Percentiles rank a stretch among this genome's conserved stretches.
These are phyloP conservation scores for Fusarium tjaetaba DNA, from an alignment of 2,329 filamentous ascomycete genomes.

Conservation along the genomic window DNA sequence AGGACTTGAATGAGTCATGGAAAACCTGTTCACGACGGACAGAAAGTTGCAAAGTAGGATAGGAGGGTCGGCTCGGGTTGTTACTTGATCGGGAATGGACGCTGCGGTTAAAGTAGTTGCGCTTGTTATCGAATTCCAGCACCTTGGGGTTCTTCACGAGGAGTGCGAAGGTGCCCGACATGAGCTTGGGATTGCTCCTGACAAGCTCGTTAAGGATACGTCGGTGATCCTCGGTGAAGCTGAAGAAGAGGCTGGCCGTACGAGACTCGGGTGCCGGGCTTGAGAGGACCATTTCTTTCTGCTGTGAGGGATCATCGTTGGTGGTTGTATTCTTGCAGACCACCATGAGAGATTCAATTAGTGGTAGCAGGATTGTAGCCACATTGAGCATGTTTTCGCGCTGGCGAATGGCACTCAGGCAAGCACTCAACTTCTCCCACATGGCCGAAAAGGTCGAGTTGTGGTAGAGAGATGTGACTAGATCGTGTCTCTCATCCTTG, in stretches of 20 bases:
- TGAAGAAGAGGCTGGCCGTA: slow-evolving; percentile 94
- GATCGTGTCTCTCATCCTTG: slow-evolving; percentile 78
- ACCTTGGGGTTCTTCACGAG: slow-evolving; percentile 99
- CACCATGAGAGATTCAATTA: slow-evolving; percentile 98
- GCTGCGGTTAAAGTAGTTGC: slow-evolving; percentile 96
- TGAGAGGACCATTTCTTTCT: slow-evolving; percentile 76
- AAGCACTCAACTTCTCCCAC: slow-evolving; percentile 92
- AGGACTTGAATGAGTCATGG: slow-evolving; percentile 96
- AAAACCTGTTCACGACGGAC: slow-evolving; percentile 96
- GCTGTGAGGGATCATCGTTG: slow-evolving; percentile 69
- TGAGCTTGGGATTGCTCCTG: slow-evolving; percentile 94
- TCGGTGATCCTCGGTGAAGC: slow-evolving; percentile 95
- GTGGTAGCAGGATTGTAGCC: slow-evolving; percentile 90
- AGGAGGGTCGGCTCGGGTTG: slow-evolving; percentile 74
- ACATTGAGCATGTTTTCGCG: slow-evolving; percentile 97
- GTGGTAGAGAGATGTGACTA: slow-evolving; percentile 88
- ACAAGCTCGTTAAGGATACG: slow-evolving; percentile 98
- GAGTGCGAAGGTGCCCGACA: slow-evolving; percentile 97
- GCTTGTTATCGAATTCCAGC: slow-evolving; percentile 98
- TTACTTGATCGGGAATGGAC: slow-evolving; percentile 77
- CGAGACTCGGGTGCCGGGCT: slow-evolving; percentile 80
- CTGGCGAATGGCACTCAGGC: slow-evolving; percentile 86
- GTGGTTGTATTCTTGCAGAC: slow-evolving; percentile 97
- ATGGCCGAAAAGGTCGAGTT: slow-evolving; percentile 89
- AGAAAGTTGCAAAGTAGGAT: slow-evolving; percentile 80